Evolutionary conservation across 176 grass and related monocot genomes (phyloP).

Genomic region (Bolboschoenus planiculmis): DNA sequence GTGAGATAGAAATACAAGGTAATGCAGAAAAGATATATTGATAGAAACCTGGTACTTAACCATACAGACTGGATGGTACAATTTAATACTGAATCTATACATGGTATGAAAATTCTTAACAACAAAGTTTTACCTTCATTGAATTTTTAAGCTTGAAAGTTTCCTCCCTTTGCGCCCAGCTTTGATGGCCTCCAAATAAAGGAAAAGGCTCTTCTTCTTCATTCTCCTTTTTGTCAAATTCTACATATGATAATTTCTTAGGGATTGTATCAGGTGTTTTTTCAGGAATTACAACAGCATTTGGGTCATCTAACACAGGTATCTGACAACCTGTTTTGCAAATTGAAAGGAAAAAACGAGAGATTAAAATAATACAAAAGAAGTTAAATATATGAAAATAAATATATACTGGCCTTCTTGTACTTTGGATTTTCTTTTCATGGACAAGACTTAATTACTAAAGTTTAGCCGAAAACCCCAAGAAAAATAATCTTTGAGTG

Average conservation of each 20-base stretch:
- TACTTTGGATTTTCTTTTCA: background rate
- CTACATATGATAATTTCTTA: conserved; percentile 53
- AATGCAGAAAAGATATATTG: background rate
- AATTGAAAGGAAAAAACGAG: background rate
- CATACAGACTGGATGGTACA: background rate
- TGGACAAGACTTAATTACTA: background rate
- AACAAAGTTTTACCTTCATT: conserved; percentile 54
- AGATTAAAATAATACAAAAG: background rate
- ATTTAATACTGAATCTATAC: background rate
- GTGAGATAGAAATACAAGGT: background rate
- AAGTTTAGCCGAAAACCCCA: background rate
- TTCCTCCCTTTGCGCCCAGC: conserved; percentile 68
- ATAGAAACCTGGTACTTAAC: background rate
- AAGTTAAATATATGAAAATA: background rate
- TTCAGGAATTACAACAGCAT: conserved; percentile 61
- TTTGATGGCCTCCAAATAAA: conserved; percentile 77
- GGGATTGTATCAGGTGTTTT: conserved; percentile 54
- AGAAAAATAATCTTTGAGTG: background rate
- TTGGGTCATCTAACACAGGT: conserved; percentile 58
- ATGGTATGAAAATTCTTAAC: background rate
- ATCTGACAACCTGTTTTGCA: conserved; percentile 52
- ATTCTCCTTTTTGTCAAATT: conserved; percentile 49
- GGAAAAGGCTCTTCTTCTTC: conserved; percentile 30
- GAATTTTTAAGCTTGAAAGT: conserved; percentile 75
- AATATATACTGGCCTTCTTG: background rate